Percentiles rank a stretch among this genome's conserved stretches.
These are phyloP conservation scores for Aspergillus calidoustus DNA, from an alignment of 2,329 filamentous ascomycete genomes.

Conservation along the genomic window DNA sequence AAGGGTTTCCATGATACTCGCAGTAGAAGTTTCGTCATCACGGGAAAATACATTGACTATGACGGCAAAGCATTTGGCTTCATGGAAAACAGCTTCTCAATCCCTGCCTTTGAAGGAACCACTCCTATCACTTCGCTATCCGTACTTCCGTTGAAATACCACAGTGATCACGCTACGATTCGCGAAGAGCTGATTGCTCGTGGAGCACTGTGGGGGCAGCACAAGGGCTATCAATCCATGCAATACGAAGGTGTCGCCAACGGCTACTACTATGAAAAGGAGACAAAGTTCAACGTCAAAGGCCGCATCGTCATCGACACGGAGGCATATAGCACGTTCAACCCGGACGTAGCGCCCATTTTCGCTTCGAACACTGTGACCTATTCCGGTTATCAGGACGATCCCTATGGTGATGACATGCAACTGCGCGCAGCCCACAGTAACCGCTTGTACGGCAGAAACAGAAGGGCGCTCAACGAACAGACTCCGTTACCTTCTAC, in stretches of 20 bases:
- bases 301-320: conserved; percentile 7
- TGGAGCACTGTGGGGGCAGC: conserved; percentile 51
- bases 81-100: conserved; percentile 46
- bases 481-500: neutral
- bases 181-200: conserved; percentile 48
- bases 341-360: neutral
- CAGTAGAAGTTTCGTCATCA: conserved; percentile 14
- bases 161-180: conserved; percentile 46
- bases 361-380: neutral
- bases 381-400: neutral
- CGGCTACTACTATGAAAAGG: conserved; percentile 25
- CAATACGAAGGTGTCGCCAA: conserved; percentile 53
- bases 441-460: neutral
- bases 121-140: neutral
- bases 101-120: neutral
- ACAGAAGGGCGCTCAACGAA: neutral
- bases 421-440: neutral
- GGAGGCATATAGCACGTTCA: neutral
- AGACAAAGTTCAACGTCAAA: conserved; percentile 24
- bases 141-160: neutral
- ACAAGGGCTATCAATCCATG: conserved; percentile 56
- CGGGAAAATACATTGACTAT: conserved; percentile 24
- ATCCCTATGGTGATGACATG: neutral
- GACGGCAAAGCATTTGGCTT: conserved; percentile 27
- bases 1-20: conserved; percentile 3